A percentile compares a stretch with the other conserved stretches of the same genome.
Conservation (phyloP, 208 protist genomes). For the Acanthamoeba sp. region DNA sequence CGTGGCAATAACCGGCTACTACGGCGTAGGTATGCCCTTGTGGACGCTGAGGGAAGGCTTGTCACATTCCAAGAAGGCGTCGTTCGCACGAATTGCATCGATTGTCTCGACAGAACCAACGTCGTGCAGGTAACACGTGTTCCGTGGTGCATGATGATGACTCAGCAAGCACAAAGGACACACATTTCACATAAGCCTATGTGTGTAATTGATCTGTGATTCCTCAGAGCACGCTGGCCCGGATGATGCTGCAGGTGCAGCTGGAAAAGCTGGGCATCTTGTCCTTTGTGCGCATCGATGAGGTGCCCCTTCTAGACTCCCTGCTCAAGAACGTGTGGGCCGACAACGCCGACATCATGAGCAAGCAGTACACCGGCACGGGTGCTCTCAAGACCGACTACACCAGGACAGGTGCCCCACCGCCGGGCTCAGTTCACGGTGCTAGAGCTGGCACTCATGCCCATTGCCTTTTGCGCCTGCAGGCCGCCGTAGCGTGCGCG, state of each 20-base stretch:
- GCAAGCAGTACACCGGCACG: conserved; percentile 87
- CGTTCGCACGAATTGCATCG: conserved; percentile 90
- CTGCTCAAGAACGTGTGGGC: conserved; percentile 85
- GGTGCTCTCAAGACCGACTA: conserved; percentile 87
- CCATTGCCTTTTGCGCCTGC: no score
- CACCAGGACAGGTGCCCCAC: conserved; percentile 82
- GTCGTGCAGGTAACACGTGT: conserved; percentile 91
- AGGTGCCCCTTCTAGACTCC: conserved; percentile 29
- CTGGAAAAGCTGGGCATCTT: conserved; percentile 69
- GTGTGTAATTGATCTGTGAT: no score
- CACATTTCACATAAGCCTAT: neutral
- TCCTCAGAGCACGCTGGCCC: conserved; percentile 77
- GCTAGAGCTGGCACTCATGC: no score
- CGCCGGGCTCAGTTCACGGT: neutral
- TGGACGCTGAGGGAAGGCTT: conserved; percentile 53
- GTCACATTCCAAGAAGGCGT: conserved; percentile 81
- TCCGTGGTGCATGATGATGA: no score
- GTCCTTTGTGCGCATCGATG: conserved; percentile 48
- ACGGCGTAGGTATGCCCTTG: neutral
- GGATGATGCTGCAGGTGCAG: conserved; percentile 67
- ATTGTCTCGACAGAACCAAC: conserved; percentile 91
- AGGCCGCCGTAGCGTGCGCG: conserved; percentile 84
- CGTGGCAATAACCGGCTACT: no score
- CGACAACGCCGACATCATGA: conserved; percentile 88
- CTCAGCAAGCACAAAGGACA: neutral